Evolutionary conservation across 2,329 filamentous ascomycete genomes (phyloP).

Genomic region (Sporothrix pseudoabietina): DNA sequence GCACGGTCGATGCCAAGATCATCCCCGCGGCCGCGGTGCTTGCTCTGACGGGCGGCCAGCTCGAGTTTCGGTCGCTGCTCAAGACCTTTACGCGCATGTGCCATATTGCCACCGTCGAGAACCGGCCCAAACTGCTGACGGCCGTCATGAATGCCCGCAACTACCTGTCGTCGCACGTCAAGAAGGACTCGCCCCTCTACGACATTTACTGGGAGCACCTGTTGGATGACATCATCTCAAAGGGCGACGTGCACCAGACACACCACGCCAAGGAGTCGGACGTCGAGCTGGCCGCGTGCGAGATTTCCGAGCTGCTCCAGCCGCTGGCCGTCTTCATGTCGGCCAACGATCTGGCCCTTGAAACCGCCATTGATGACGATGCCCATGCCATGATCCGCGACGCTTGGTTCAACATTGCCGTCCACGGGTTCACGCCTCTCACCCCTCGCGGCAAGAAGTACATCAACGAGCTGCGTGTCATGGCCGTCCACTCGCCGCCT

Average conservation of each 20-base stretch:
- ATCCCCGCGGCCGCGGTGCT: constrained; percentile 79
- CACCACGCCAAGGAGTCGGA: constrained; percentile 75
- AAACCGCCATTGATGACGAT: constrained; percentile 63
- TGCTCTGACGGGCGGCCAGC: constrained; percentile 72
- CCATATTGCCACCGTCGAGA: constrained; percentile 70
- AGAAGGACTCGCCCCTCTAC: constrained; percentile 71
- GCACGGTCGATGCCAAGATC: constrained; percentile 79
- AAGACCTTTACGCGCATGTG: constrained; percentile 79
- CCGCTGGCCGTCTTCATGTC: constrained; percentile 87
- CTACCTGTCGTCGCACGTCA: constrained; percentile 71
- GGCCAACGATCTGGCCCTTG: constrained; percentile 57
- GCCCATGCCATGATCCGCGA: constrained; percentile 76
- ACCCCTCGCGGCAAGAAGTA: constrained; percentile 74
- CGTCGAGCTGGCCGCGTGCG: constrained; percentile 76
- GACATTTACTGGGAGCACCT: constrained; percentile 82
- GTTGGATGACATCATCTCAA: constrained; percentile 83
- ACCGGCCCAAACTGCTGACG: constrained; percentile 66
- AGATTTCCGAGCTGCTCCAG: constrained; percentile 84
- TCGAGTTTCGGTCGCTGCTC: constrained; percentile 83
- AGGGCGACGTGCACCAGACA: constrained; percentile 79
- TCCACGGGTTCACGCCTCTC: constrained; percentile 81
- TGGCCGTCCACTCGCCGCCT: constrained; percentile 85
- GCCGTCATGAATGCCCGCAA: constrained; percentile 80
- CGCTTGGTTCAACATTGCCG: constrained; percentile 97
- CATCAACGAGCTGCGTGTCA: constrained; percentile 73